Percentiles rank a stretch among this genome's conserved stretches.
Conservation (phyloP, 2,329 filamentous ascomycete species). For the Pseudonectria foliicola region DNA sequence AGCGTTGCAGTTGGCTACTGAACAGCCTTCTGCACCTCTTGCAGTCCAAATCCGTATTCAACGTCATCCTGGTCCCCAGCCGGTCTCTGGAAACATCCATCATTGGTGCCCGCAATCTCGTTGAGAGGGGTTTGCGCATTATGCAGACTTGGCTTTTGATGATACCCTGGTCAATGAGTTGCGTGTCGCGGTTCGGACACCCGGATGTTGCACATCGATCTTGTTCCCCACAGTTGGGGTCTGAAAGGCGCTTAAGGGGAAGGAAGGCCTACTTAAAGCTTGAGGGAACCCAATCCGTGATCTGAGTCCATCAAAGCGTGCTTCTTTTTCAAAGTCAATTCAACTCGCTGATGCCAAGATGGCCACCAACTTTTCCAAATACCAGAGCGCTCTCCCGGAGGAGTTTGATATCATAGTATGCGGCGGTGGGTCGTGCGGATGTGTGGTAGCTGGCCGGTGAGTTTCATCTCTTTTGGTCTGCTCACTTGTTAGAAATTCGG, state of each 20-base stretch:
- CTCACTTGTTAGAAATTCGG: too few species aligned
- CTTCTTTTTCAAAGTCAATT: background rate
- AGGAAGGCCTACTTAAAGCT: background rate
- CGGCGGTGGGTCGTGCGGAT: constrained; percentile 63
- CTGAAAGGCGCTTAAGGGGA: constrained; percentile 3
- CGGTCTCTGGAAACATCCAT: constrained; percentile 8
- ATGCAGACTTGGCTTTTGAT: constrained; percentile 7
- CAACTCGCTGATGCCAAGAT: constrained; percentile 8
- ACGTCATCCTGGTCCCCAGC: constrained; percentile 3
- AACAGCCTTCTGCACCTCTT: too few species aligned
- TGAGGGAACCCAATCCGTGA: too few species aligned
- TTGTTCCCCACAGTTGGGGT: too few species aligned
- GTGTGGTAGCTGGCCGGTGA: constrained; percentile 51
- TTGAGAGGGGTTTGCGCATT: constrained; percentile 14
- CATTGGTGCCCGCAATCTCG: constrained; percentile 20
- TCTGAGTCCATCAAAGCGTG: too few species aligned
- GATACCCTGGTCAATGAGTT: constrained; percentile 12
- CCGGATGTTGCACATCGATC: constrained; percentile 14
- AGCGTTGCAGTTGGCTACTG: too few species aligned
- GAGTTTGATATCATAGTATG: constrained; percentile 78
- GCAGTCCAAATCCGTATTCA: too few species aligned
- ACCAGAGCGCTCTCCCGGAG: constrained; percentile 46
- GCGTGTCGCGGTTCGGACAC: constrained; percentile 4
- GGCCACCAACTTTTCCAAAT: constrained; percentile 13
- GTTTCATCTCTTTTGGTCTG: constrained; percentile 2